A percentile compares a stretch with the other conserved stretches of the same genome.
Conservation (phyloP, 176 grass and related monocot genomes). For the Oryza coarctata region DNA sequence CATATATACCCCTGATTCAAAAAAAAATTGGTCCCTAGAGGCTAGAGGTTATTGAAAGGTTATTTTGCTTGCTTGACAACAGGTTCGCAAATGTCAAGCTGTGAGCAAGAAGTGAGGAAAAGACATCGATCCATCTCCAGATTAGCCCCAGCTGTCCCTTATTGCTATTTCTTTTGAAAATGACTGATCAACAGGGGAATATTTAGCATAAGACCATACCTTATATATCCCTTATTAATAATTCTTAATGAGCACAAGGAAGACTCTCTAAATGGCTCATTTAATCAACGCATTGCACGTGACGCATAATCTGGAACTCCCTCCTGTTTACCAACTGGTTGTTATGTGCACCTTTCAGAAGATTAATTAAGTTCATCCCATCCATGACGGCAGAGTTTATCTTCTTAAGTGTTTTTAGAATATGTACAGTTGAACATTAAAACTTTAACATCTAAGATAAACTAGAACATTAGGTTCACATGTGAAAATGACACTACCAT, state of each 20-base stretch:
- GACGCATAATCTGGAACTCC: background rate
- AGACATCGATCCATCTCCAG: background rate
- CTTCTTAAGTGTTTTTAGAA: background rate
- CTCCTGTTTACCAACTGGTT: background rate
- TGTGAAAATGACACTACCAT: background rate
- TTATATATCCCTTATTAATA: background rate
- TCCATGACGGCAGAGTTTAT: background rate
- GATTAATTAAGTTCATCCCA: background rate
- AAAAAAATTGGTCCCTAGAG: too few species aligned
- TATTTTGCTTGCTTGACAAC: background rate
- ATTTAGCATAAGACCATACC: background rate
- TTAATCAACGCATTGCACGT: conserved; percentile 6
- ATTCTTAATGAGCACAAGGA: background rate
- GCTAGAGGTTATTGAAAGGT: too few species aligned
- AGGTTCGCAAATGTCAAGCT: background rate
- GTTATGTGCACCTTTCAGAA: background rate
- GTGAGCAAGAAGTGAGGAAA: background rate
- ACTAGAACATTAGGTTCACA: background rate
- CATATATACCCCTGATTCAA: too few species aligned
- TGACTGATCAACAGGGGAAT: background rate
- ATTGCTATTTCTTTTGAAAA: background rate
- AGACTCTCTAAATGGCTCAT: background rate
- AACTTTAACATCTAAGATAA: background rate
- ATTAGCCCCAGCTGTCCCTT: background rate
- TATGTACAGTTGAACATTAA: background rate